Evolutionary conservation across 306 rosid genomes (phyloP).

Genomic region (Mucuna pruriens): DNA sequence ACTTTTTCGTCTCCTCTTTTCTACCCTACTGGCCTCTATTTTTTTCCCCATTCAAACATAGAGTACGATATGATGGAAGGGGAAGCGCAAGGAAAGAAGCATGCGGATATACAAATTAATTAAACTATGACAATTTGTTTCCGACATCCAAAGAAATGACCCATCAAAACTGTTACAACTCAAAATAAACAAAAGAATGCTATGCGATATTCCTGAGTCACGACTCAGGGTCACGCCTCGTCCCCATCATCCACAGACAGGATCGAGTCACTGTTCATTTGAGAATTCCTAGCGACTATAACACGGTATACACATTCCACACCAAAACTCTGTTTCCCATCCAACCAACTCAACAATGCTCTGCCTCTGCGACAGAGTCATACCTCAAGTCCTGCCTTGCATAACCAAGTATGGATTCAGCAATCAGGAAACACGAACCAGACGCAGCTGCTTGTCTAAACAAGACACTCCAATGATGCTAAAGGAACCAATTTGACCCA

Average conservation of each 20-base stretch:
- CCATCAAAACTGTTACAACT: constrained; percentile 49
- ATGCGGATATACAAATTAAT: constrained; percentile 39
- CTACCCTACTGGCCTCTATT: background rate
- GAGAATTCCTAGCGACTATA: constrained; percentile 9
- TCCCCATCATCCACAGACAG: constrained; percentile 45
- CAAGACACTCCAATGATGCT: constrained; percentile 24
- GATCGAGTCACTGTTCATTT: constrained; percentile 25
- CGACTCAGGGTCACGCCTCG: constrained; percentile 30
- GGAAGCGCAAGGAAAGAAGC: background rate
- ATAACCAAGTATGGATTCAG: constrained; percentile 40
- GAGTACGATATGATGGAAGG: background rate
- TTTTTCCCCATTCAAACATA: background rate
- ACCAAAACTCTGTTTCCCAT: constrained; percentile 48
- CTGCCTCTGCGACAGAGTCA: constrained; percentile 27
- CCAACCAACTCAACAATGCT: constrained; percentile 38
- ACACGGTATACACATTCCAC: constrained; percentile 41
- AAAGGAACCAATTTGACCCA: constrained; percentile 30
- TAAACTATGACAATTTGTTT: constrained; percentile 28
- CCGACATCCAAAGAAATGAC: constrained; percentile 33
- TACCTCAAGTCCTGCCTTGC: constrained; percentile 35
- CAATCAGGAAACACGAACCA: constrained; percentile 38
- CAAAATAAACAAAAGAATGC: constrained; percentile 35
- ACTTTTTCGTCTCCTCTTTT: background rate
- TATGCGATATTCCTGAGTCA: constrained; percentile 32
- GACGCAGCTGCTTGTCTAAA: constrained; percentile 44